Evolutionary conservation across 441 rosid species (phyloP), one percentile per base, ranked within the genome.

Genomic region (Syzygium malaccense): DNA sequence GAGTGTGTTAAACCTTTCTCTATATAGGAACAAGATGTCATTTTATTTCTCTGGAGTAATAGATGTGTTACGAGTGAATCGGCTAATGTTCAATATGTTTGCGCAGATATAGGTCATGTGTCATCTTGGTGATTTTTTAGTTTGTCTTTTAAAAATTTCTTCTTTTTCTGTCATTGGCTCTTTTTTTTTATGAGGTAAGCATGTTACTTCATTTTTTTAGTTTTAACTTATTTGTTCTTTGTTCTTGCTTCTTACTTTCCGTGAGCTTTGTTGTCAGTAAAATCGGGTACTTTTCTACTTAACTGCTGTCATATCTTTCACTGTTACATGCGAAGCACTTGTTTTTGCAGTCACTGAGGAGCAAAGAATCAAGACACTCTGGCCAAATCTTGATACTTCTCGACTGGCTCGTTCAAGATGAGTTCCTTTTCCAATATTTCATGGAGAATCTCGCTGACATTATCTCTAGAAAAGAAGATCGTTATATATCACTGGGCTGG

Each of bases 401-500:
- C 1, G 91, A 92, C 85, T 95, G 99, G 98, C 92, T 96, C 45
- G 96, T 95, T 91, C 95, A 93, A 93, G 98, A 96, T 83, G 98
- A 93, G 68, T 80, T 93, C 89, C 91, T 95, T 88, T 97, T 95
- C 89, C 91, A 89, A 90, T 93, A 86, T 11, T 88, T 97, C 89
- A 90, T 94, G 8, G 89, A 49, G 53, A 92, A 91, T 88, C 96
- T 96, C 32, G 91, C 92, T 2, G 88, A 87, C 51, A 89, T 96
- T 85, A 92, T 96, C 87, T 64, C 14, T 33, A 93, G 94, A 91
- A 96, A 94, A 86, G 96, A 94, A 88, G 99, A 97, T 62, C 96
- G 91, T 33, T 95, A 92, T 88, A 71, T 96, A 30, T 93, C 94
- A 79, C 94, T 96, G 90, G 99, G 99, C n/a, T 96, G 99, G 99